Evolutionary conservation across 1,284 basidiomycete species (phyloP).

Genomic region (Irpex sp.): DNA sequence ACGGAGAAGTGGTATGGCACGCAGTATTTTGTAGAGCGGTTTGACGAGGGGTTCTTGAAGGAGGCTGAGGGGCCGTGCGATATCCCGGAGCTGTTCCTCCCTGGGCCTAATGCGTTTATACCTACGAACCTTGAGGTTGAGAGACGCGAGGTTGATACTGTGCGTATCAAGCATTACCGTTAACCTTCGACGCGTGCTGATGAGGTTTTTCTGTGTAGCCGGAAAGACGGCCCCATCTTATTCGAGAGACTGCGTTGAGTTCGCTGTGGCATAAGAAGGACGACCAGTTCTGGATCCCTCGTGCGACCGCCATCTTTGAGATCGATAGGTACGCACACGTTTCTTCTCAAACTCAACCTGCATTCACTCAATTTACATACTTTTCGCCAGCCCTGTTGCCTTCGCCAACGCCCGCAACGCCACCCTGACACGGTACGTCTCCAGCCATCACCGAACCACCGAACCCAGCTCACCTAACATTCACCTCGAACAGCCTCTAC

Average conservation of each 20-base stretch:
- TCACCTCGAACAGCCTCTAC: conserved; percentile 54
- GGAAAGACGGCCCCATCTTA: conserved; percentile 68
- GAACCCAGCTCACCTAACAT: neutral
- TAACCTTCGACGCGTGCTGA: conserved; percentile 10
- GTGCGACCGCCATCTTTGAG: conserved; percentile 72
- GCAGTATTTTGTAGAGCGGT: conserved; percentile 67
- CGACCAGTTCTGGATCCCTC: conserved; percentile 92
- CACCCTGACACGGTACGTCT: conserved; percentile 15
- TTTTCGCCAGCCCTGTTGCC: conserved; percentile 14
- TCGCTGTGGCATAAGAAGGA: conserved; percentile 95
- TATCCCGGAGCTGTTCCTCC: conserved; percentile 72
- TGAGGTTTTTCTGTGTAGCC: conserved; percentile 42
- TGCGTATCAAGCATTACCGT: too few relatives aligned
- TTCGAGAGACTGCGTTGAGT: conserved; percentile 69
- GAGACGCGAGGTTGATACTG: conserved; percentile 58
- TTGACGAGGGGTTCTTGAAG: conserved; percentile 61
- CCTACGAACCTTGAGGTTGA: conserved; percentile 85
- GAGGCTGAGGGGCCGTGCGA: conserved; percentile 59
- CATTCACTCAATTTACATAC: neutral
- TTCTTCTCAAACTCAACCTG: neutral
- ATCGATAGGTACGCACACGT: conserved; percentile 54
- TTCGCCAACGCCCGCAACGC: conserved; percentile 13
- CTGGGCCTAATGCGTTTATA: conserved; percentile 86
- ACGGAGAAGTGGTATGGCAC: conserved; percentile 88
- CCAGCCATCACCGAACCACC: neutral